Evolutionary conservation across 1,284 basidiomycete species (phyloP).

Genomic region (Blastosporella zonata): DNA sequence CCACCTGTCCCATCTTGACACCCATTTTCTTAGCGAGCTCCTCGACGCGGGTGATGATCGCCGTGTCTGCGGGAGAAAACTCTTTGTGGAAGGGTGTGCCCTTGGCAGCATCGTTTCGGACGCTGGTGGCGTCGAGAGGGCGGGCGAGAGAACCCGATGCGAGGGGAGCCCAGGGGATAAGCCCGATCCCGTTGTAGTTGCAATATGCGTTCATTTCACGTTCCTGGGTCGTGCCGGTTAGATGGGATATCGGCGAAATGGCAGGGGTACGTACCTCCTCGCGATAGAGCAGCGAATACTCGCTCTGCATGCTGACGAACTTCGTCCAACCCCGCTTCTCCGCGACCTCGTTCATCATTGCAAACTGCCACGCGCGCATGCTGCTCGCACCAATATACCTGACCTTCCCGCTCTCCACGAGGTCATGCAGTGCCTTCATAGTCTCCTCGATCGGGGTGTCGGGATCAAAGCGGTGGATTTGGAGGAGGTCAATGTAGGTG

Average conservation of each 20-base stretch:
- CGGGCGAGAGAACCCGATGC: conserved; percentile 37
- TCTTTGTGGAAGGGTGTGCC: conserved; percentile 29
- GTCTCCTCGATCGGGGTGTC: conserved; percentile 37
- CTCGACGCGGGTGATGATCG: conserved; percentile 39
- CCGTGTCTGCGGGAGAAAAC: conserved; percentile 27
- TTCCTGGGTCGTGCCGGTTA: conserved; percentile 28
- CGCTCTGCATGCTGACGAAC: conserved; percentile 35
- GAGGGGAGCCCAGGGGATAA: conserved; percentile 25
- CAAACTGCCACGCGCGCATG: conserved; percentile 9
- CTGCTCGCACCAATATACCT: conserved; percentile 3
- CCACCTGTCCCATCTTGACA: conserved; percentile 40
- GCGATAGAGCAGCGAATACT: conserved; percentile 35
- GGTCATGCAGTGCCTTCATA: conserved; percentile 45
- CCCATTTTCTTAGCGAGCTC: conserved; percentile 36
- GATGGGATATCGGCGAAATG: not conserved
- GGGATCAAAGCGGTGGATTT: conserved; percentile 41
- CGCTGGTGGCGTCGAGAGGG: conserved; percentile 30
- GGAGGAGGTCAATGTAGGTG: conserved; percentile 45
- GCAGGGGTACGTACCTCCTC: conserved; percentile 29
- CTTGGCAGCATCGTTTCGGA: conserved; percentile 15
- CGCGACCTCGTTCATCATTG: conserved; percentile 19
- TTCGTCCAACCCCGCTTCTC: conserved; percentile 30
- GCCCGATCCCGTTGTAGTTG: conserved; percentile 42
- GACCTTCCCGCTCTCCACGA: conserved; percentile 33
- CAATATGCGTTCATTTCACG: conserved; percentile 45